These are phyloP conservation scores for Medicago truncatula DNA, from an alignment of 306 rosid genomes.

Conservation along the genomic window DNA sequence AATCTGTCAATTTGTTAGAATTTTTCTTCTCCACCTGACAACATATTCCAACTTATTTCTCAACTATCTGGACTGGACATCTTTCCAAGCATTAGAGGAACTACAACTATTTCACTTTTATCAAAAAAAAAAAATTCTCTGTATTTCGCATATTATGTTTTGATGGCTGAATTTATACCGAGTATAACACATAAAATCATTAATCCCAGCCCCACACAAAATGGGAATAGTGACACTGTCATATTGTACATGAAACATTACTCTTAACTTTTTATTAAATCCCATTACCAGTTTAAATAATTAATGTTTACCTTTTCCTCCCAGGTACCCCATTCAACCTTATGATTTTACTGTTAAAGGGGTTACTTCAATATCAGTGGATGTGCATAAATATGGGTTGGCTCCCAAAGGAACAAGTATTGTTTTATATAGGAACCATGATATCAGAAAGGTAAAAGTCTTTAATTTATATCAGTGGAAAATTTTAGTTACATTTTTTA, in stretches of 20 bases:
- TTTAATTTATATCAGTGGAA: neutral
- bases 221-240: neutral
- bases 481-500: constrained; percentile 26
- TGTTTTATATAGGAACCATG: constrained; percentile 87
- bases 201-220: too few species aligned
- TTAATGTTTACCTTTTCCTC: constrained; percentile 31
- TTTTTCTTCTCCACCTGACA: constrained; percentile 28
- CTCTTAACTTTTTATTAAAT: constrained; percentile 3
- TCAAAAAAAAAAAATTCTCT: neutral
- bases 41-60: neutral
- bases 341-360: constrained; percentile 91
- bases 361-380: constrained; percentile 92
- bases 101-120: constrained; percentile 25
- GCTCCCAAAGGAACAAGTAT: constrained; percentile 97
- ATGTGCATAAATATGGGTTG: constrained; percentile 96
- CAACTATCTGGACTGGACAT: neutral
- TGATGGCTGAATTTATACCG: constrained; percentile 3
- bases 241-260: constrained; percentile 11
- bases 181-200: neutral
- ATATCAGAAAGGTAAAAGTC: constrained; percentile 80
- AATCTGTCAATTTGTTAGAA: neutral
- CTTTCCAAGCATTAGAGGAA: constrained; percentile 21
- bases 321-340: constrained; percentile 86
- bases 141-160: constrained; percentile 12
- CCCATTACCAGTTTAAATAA: constrained; percentile 15